A percentile compares a stretch with the other conserved stretches of the same genome.
Conservation (phyloP, 2,329 filamentous ascomycete species). For the Fusarium dimerum region DNA sequence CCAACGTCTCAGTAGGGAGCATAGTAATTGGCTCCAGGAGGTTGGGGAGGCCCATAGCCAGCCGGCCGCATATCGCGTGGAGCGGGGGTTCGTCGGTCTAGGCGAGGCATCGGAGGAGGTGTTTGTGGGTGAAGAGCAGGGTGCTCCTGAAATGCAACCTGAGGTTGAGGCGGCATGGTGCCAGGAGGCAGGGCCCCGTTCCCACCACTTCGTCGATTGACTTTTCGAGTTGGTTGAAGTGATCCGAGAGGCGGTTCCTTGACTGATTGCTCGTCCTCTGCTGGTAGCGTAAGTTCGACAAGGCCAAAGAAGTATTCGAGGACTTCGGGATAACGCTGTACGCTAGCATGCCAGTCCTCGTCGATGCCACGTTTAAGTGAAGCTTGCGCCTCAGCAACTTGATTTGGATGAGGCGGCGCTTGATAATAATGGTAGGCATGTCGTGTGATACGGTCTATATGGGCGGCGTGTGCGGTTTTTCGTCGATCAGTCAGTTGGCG, state of each 20-base stretch:
- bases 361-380: conserved; percentile 73
- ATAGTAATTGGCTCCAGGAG: conserved; percentile 22
- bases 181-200: conserved; percentile 38
- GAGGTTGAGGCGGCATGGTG: conserved; percentile 24
- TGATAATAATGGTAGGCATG: conserved; percentile 61
- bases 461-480: conserved; percentile 55
- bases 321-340: conserved; percentile 78
- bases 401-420: conserved; percentile 57
- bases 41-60: conserved; percentile 23
- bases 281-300: conserved; percentile 65
- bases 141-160: conserved; percentile 26
- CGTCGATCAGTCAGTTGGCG: conserved; percentile 61
- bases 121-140: conserved; percentile 27
- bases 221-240: conserved; percentile 50
- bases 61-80: conserved; percentile 26
- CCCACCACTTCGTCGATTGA: conserved; percentile 40
- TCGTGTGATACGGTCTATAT: conserved; percentile 56
- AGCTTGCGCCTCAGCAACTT: conserved; percentile 65
- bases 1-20: conserved; percentile 16
- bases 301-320: conserved; percentile 78
- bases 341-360: conserved; percentile 75
- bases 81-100: conserved; percentile 28
- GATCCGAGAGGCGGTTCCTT: conserved; percentile 62
- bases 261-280: conserved; percentile 60
- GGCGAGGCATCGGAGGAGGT: conserved; percentile 27